Percentiles rank a stretch among this genome's conserved stretches.
Conservation (phyloP, 768 basidiomycete genomes). For the Pulveroboletus frians region DNA sequence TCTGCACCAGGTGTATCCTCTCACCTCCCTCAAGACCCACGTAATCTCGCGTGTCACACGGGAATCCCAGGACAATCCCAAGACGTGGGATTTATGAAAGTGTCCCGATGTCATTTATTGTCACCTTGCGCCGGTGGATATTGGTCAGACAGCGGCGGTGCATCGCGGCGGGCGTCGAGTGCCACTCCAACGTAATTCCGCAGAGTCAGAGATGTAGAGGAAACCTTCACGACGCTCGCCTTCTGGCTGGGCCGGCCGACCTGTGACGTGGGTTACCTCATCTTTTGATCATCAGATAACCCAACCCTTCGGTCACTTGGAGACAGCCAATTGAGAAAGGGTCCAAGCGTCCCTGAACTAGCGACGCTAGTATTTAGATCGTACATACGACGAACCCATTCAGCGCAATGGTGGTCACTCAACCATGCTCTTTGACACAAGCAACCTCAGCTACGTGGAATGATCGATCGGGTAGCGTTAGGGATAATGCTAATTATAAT, state of each 20-base stretch:
- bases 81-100: no score
- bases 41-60: slow-evolving; percentile 1
- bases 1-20: background rate
- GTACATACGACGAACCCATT: background rate
- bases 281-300: background rate
- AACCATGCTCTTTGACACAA: background rate
- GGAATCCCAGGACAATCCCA: background rate
- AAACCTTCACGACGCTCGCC: background rate
- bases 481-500: slow-evolving; percentile 1
- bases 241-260: slow-evolving; percentile 13
- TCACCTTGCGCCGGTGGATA: no score
- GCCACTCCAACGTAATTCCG: no score
- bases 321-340: background rate
- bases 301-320: slow-evolving; percentile 9
- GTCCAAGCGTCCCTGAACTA: background rate
- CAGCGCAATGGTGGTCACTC: no score
- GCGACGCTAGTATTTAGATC: background rate
- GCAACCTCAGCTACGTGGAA: no score
- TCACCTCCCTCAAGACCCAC: slow-evolving; percentile 1
- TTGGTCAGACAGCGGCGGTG: background rate
- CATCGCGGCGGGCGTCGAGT: no score
- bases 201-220: background rate
- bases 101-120: no score
- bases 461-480: background rate
- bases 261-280: background rate